Base-by-base conservation (phyloP, 2,329 filamentous ascomycete species). In the Geosmithia flava region DNA sequence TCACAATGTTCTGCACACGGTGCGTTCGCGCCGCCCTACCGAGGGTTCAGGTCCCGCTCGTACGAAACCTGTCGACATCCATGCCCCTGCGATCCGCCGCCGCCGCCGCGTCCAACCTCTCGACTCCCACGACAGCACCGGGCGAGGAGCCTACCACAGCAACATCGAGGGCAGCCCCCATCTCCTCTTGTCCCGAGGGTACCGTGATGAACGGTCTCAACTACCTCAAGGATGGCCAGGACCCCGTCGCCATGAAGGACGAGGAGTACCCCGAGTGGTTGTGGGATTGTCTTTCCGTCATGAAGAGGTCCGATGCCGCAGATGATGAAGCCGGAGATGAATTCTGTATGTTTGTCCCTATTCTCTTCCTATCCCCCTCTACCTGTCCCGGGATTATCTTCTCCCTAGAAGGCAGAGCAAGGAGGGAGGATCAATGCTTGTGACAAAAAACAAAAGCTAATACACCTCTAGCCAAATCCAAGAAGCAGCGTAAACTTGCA, bases 261-360 rank as follows among this genome's bases (percentile, higher is more conserved):
- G 71, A 80, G 20, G 84, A 85, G 52, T 94, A 94, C 65, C 87
- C 87, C 3, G 71, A 70, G 20, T 94, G 87, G 87, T 64, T 94
- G 52, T 94, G 87, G 87, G 71, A 66, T 3, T 80, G 85, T 55
- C 67, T 93, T 48, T 76, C 81, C 46, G 72, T 76, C 49, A 70
- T 78, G 64, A 76, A 78, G 64, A 78, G 74, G 59, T 63, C 58
- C 3, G 68, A 65, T 15, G 69, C 67, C 2, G 75, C 66, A 3
- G 76, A 72, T 3, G 74, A 70, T 11, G 73, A 72, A 10, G 76
- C 75, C 23, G 84, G 81, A 20, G 87, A 91, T 68, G 74, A 89
- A 55, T 93, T 88, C 63, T 90, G 87, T 91, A 77, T 46, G 83
- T 76, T 40, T 47, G 16, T 10, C 15, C 7, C 10, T n/a, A 40